These are phyloP conservation scores for Annulohypoxylon stygium DNA, from an alignment of 495 filamentous ascomycete genomes.

Conservation along the genomic window DNA sequence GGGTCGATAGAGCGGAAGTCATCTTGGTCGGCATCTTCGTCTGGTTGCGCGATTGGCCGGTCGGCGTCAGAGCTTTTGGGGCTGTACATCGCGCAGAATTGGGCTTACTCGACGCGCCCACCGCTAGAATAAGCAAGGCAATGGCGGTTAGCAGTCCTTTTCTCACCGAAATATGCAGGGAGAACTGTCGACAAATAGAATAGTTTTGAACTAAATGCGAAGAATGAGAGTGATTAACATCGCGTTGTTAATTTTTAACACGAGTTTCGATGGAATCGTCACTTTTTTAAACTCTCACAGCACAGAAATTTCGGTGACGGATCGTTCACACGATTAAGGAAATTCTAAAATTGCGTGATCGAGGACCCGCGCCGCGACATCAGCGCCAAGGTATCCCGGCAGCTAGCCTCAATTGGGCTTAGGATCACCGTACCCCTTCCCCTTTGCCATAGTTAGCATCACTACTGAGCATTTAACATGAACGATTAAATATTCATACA, in stretches of 20 bases:
- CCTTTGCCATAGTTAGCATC: too few species aligned
- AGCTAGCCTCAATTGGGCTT: conserved; percentile 31
- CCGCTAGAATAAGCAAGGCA: conserved; percentile 6
- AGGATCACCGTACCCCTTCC: conserved; percentile 8
- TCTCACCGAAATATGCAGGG: not conserved
- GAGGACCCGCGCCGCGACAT: conserved; percentile 17
- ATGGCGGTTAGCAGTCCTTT: not conserved
- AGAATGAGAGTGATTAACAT: not conserved
- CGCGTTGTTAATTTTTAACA: not conserved
- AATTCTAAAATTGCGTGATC: conserved; percentile 41
- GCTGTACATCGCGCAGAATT: conserved; percentile 25
- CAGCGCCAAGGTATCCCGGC: conserved; percentile 22
- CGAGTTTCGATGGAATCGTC: not conserved
- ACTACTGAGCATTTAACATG: too few species aligned
- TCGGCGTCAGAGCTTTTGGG: conserved; percentile 32
- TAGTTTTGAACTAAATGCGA: not conserved
- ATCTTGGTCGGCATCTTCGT: conserved; percentile 41
- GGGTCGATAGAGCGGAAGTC: conserved; percentile 63
- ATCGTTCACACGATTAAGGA: conserved; percentile 4
- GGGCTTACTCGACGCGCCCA: not conserved
- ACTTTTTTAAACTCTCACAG: conserved; percentile 8
- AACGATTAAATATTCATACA: too few species aligned
- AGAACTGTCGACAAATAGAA: not conserved
- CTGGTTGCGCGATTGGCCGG: conserved; percentile 8
- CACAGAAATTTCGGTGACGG: conserved; percentile 27